These are phyloP conservation scores for Leucoagaricus sp. DNA, from an alignment of 1,284 basidiomycete species.

Conservation along the genomic window DNA sequence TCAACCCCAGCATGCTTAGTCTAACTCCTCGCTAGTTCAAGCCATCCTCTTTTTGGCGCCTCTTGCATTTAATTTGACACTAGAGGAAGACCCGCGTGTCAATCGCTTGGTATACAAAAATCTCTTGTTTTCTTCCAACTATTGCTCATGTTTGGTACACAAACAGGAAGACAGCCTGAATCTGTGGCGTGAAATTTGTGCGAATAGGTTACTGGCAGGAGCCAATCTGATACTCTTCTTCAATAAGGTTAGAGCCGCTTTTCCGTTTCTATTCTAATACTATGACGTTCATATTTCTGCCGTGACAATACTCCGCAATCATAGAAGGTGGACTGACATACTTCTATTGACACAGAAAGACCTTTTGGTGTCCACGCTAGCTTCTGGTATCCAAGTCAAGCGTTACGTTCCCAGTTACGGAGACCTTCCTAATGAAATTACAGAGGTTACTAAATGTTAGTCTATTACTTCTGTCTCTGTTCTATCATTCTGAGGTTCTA, in stretches of 20 bases:
- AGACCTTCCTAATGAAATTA: constrained; percentile 57
- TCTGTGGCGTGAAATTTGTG: constrained; percentile 65
- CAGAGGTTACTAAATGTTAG: constrained; percentile 51
- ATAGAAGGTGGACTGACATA: neutral
- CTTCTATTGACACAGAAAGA: constrained; percentile 48
- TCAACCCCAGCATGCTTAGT: neutral
- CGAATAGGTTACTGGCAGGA: constrained; percentile 53
- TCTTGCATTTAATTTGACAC: constrained; percentile 42
- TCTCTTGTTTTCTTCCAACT: neutral
- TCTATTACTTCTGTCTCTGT: constrained; percentile 7
- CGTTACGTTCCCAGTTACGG: constrained; percentile 65
- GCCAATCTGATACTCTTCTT: constrained; percentile 66
- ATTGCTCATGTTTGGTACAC: constrained; percentile 6
- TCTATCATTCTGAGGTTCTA: neutral
- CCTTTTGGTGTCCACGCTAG: constrained; percentile 57
- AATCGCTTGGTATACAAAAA: constrained; percentile 40
- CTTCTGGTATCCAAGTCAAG: constrained; percentile 55
- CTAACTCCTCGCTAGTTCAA: constrained; percentile 35
- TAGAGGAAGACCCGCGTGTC: constrained; percentile 45
- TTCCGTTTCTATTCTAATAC: neutral
- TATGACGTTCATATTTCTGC: neutral
- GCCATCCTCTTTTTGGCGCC: constrained; percentile 51
- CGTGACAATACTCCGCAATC: neutral
- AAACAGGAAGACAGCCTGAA: constrained; percentile 59
- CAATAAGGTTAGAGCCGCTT: constrained; percentile 41